These are phyloP conservation scores for Echium plantagineum DNA, from an alignment of 257 asterid genomes.

Conservation along the genomic window DNA sequence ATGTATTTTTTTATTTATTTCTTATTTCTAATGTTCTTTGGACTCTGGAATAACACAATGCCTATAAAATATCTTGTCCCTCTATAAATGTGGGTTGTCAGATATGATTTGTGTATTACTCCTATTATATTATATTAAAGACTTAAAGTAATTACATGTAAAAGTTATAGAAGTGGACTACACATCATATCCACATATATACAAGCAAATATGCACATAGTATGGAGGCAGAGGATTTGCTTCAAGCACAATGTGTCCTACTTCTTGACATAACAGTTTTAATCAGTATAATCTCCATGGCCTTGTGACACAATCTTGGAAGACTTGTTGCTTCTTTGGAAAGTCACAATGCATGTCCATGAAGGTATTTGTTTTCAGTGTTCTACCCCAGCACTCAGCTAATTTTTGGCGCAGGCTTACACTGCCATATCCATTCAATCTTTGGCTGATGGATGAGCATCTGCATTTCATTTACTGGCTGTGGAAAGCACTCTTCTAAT, in stretches of 20 bases:
- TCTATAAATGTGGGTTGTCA: not conserved
- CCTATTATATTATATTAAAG: too few species aligned
- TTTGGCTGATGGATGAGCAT: slow-evolving; percentile 51
- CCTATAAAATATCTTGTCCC: too few species aligned
- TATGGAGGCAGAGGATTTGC: not conserved
- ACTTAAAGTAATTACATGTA: too few species aligned
- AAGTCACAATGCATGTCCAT: slow-evolving; percentile 31
- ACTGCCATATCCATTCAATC: slow-evolving; percentile 37
- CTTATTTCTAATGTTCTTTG: too few species aligned
- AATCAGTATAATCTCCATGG: not conserved
- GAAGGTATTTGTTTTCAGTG: slow-evolving; percentile 28
- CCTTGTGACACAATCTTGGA: not conserved
- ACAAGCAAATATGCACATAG: too few species aligned
- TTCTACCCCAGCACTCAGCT: slow-evolving; percentile 49
- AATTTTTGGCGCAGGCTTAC: slow-evolving; percentile 79
- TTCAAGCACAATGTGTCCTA: not conserved
- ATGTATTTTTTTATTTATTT: too few species aligned
- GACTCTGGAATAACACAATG: not conserved
- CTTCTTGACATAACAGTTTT: not conserved
- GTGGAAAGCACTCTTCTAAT: slow-evolving; percentile 39
- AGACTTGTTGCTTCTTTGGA: slow-evolving; percentile 32
- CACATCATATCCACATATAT: not conserved
- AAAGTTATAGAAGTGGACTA: not conserved
- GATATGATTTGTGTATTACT: too few species aligned
- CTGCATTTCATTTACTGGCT: slow-evolving; percentile 53